Evolutionary conservation across 495 filamentous ascomycete species (phyloP).

Genomic region (Aspergillus biplanus): DNA sequence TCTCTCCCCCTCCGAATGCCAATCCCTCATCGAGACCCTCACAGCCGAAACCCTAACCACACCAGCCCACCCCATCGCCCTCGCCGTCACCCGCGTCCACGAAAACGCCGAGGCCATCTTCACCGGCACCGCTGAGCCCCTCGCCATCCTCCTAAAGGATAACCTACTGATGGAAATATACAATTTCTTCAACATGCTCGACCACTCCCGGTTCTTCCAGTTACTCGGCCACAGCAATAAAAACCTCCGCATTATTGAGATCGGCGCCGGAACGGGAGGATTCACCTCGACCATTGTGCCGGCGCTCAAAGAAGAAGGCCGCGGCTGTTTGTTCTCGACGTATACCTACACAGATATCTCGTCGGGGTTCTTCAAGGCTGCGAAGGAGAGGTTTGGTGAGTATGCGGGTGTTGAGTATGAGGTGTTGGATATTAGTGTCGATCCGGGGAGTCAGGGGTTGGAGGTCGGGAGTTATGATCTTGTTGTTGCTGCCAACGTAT

Average conservation of each 20-base stretch:
- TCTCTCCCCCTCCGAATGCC: neutral
- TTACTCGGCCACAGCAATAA: constrained; percentile 44
- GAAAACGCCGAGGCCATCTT: constrained; percentile 25
- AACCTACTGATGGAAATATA: constrained; percentile 36
- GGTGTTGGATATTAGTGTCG: constrained; percentile 5
- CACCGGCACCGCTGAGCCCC: constrained; percentile 22
- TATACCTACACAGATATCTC: constrained; percentile 53
- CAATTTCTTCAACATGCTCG: constrained; percentile 24
- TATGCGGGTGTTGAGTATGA: constrained; percentile 26
- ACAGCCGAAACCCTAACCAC: constrained; percentile 2
- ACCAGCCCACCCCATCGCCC: constrained; percentile 1
- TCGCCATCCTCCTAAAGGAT: constrained; percentile 37
- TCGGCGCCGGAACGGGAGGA: constrained; percentile 52
- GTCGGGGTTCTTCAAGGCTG: constrained; percentile 40
- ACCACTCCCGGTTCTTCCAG: constrained; percentile 25
- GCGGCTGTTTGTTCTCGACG: constrained; percentile 26
- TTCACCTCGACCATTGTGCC: constrained; percentile 28
- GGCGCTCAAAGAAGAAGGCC: neutral
- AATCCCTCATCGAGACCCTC: neutral
- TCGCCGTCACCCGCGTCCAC: constrained; percentile 21
- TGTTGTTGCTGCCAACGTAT: constrained; percentile 13
- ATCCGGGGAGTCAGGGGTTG: constrained; percentile 9
- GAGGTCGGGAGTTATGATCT: constrained; percentile 9
- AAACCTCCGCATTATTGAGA: constrained; percentile 46
- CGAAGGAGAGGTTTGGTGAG: constrained; percentile 37